Conservation (phyloP, 2,329 filamentous ascomycete genomes). For the Aspergillus ochraceus region DNA sequence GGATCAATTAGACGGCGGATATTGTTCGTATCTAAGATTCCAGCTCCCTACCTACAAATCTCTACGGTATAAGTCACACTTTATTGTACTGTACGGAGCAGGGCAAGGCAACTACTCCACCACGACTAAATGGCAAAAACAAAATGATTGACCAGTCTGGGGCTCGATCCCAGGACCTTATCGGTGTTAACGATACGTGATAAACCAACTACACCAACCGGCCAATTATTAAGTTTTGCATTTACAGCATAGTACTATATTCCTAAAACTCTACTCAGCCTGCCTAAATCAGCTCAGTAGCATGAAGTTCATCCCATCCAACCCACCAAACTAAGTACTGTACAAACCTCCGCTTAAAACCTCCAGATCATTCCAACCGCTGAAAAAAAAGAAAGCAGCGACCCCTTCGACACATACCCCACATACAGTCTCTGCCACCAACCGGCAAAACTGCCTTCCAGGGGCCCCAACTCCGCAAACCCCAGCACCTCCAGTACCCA, state of each 20-base stretch:
- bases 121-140: background rate
- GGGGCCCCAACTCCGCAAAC: conserved; percentile 26
- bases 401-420: conserved; percentile 41
- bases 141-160: conserved; percentile 19
- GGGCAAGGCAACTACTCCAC: background rate
- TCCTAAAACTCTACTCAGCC: too few species aligned
- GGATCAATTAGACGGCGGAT: too few species aligned
- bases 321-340: too few species aligned
- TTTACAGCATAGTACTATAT: too few species aligned
- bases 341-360: too few species aligned
- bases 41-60: too few species aligned
- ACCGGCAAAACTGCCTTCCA: conserved; percentile 40
- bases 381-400: conserved; percentile 46
- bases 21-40: too few species aligned
- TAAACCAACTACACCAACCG: conserved; percentile 16
- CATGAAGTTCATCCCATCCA: too few species aligned
- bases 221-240: background rate
- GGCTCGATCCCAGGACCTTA: conserved; percentile 35
- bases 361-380: conserved; percentile 40
- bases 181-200: conserved; percentile 40
- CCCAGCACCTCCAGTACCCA: conserved; percentile 29
- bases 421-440: conserved; percentile 41
- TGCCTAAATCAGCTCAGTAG: too few species aligned
- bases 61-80: too few species aligned
- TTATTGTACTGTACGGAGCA: too few species aligned